Conservation (phyloP, 1,284 basidiomycete species). For the Leccinum solheimii region DNA sequence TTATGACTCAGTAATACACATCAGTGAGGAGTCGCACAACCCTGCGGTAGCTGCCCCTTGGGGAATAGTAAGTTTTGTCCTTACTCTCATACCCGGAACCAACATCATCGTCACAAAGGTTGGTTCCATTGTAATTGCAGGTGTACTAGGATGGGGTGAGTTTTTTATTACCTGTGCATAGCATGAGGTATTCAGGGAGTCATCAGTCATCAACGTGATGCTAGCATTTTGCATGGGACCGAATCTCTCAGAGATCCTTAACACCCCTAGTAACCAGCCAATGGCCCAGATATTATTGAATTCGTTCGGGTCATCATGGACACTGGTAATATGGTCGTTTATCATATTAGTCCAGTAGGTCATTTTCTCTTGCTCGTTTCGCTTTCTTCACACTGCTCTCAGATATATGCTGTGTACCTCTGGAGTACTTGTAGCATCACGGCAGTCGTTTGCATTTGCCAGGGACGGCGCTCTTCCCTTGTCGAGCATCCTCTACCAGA, state of each 20-base stretch:
- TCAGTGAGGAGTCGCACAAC: slow-evolving; percentile 50
- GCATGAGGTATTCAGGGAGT: not conserved
- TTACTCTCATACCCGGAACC: too few species aligned
- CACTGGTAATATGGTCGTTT: not conserved
- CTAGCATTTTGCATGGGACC: not conserved
- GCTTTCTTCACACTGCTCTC: not conserved
- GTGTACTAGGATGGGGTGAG: slow-evolving; percentile 28
- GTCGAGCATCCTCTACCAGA: too few species aligned
- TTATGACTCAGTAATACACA: slow-evolving; percentile 47
- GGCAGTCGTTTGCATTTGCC: too few species aligned
- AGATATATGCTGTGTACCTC: not conserved
- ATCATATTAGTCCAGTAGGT: too few species aligned
- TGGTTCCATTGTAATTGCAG: slow-evolving; percentile 11
- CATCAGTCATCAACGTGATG: not conserved
- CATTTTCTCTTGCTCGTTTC: too few species aligned
- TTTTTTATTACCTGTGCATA: not conserved
- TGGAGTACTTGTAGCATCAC: too few species aligned
- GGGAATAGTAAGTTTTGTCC: slow-evolving; percentile 19
- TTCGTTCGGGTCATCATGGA: not conserved
- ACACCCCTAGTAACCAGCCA: not conserved
- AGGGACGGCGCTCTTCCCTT: not conserved
- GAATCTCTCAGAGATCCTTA: too few species aligned
- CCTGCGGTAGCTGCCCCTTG: slow-evolving; percentile 48
- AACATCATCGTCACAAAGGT: too few species aligned
- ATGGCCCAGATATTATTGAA: not conserved